phyloP scores from a whole-genome alignment of 2,329 filamentous ascomycete species.

The Aspergillus ustus region DNA sequence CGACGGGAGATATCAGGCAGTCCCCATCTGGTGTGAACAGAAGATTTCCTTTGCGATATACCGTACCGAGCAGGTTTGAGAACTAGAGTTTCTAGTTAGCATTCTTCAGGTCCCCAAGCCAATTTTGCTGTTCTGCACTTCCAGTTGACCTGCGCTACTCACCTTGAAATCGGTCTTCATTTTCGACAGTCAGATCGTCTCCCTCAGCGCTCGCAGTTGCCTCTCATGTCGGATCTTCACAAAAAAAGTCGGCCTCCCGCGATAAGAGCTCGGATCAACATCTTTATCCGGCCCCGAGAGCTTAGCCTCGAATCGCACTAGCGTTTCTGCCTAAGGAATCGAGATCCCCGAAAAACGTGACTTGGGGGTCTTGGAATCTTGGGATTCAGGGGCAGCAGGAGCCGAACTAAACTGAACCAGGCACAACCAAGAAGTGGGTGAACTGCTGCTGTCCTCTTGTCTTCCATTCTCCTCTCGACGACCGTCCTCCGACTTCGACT shows the following conservation, averaged over 20 bases:
- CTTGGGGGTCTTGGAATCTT: conserved; percentile 11
- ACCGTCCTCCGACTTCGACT: conserved; percentile 2
- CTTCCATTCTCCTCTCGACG: conserved; percentile 5
- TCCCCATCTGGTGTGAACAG: conserved; percentile 96
- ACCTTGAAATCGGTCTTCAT: conserved; percentile 99
- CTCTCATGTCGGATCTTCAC: conserved; percentile 18
- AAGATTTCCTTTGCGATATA: conserved; percentile 97
- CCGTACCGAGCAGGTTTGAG: conserved; percentile 95
- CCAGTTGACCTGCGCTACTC: conserved; percentile 16
- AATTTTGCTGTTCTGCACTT: background rate
- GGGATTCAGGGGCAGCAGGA: conserved; percentile 41
- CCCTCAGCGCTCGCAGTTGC: conserved; percentile 20
- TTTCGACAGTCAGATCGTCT: conserved; percentile 31
- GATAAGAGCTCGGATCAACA: conserved; percentile 32
- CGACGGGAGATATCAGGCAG: conserved; percentile 92
- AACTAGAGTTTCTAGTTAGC: conserved; percentile 63
- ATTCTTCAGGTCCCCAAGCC: background rate
- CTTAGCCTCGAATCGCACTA: conserved; percentile 35
- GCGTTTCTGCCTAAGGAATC: conserved; percentile 23
- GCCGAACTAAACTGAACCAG: conserved; percentile 25
- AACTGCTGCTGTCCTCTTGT: conserved; percentile 11
- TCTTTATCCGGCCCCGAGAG: conserved; percentile 32
- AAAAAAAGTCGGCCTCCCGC: conserved; percentile 29
- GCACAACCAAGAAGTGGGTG: conserved; percentile 19
- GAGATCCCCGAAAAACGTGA: conserved; percentile 11